phyloP scores from a whole-genome alignment of 805 yeast species.

The Candida ficus region DNA sequence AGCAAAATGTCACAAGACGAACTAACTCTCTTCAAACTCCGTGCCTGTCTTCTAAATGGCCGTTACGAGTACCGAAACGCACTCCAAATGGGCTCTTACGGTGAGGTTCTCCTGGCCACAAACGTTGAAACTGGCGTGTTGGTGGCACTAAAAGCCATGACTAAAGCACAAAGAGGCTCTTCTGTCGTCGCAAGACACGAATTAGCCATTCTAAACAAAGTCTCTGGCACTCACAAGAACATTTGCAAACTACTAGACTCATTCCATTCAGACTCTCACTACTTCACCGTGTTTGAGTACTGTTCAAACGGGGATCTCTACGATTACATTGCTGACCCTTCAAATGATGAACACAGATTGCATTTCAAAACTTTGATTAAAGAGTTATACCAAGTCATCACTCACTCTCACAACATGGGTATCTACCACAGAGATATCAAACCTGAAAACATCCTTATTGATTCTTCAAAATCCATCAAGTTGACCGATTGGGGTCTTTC shows the following conservation, averaged over 20 bases:
- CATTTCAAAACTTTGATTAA: constrained; percentile 36
- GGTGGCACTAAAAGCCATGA: constrained; percentile 54
- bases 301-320: constrained; percentile 64
- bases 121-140: constrained; percentile 29
- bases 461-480: constrained; percentile 47
- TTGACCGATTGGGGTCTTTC: constrained; percentile 75
- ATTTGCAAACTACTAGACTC: constrained; percentile 54
- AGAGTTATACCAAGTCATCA: constrained; percentile 49
- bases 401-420: constrained; percentile 50
- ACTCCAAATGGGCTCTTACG: constrained; percentile 46
- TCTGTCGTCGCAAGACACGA: constrained; percentile 50
- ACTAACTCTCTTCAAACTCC: constrained; percentile 8
- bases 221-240: constrained; percentile 35
- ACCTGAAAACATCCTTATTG: constrained; percentile 64
- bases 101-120: constrained; percentile 50
- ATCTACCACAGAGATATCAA: constrained; percentile 68
- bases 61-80: constrained; percentile 8
- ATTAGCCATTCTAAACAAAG: constrained; percentile 32
- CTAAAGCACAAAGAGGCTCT: constrained; percentile 36
- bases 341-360: constrained; percentile 15
- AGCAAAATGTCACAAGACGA: constrained; percentile 5
- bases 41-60: neutral
- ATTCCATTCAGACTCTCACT: constrained; percentile 48
- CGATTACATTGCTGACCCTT: constrained; percentile 37
- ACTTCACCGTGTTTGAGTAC: constrained; percentile 59